Evolutionary conservation across 495 filamentous ascomycete species (phyloP), one percentile per base, ranked within the genome.

Genomic region (Hypomontagnella monticulosa): DNA sequence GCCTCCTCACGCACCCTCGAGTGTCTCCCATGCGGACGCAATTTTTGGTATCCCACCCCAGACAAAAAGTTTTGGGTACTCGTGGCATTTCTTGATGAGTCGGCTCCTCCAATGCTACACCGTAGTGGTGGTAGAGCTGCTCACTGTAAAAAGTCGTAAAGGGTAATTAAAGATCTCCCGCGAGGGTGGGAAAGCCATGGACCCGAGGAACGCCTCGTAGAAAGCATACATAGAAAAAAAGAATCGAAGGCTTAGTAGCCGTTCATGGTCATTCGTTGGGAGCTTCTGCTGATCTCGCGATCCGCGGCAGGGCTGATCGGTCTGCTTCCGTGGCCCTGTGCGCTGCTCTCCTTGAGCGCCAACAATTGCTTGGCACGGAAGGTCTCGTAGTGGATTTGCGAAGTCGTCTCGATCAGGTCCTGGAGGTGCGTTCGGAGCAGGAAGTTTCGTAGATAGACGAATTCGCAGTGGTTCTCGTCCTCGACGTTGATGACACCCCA

Each of bases 401-500:
- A 97, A n/a, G 95, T 99, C 10, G 95, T 99, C 78, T 97, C 95
- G 78, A 99, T 97, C 57, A 99, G 87, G 71, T 99, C 95, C 83
- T 99, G 91, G 54, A 96, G 84, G 79, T 99, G 95, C 43, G 95
- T 93, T 75, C 94, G 89, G 73, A 92, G 97, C 60, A 99, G 85
- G 87, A 99, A 99, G 84, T 99, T 93, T 71, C 95, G 87, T 61
- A 99, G 86, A 77, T 95, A 97, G 71, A 98, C 90, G 73, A 99
- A 99, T 85, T 99, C 95, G 88, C 95, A 99, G 81, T 99, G 95
- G 79, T 88, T 96, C 83, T 98, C 95, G 69, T 99, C 93, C 81
- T 99, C 95, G 57, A 99, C 95, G 76, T 99, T 98, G 83, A 99
- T 98, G 49, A 97, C 92, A 73, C 95, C 95, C 95, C 95, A 99